These are phyloP conservation scores for Phlebopus sp. DNA, from an alignment of 1,284 basidiomycete genomes.

Conservation along the genomic window DNA sequence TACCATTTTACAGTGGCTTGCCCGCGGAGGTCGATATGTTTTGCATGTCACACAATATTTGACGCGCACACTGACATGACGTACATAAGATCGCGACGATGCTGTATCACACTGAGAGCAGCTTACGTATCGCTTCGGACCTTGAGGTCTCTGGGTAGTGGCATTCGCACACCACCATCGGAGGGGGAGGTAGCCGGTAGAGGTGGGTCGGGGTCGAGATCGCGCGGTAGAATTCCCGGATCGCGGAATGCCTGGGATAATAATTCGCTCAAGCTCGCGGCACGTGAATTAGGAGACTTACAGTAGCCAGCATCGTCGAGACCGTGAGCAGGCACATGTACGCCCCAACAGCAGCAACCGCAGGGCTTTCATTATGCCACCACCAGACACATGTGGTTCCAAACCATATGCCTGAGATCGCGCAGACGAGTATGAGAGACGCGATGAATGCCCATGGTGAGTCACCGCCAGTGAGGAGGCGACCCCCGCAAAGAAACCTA, in stretches of 20 bases:
- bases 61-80: constrained; percentile 63
- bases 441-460: constrained; percentile 73
- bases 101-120: constrained; percentile 6
- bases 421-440: constrained; percentile 59
- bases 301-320: constrained; percentile 74
- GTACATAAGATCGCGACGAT: neutral
- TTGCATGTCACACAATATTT: constrained; percentile 91
- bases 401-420: constrained; percentile 76
- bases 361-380: constrained; percentile 75
- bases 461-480: constrained; percentile 81
- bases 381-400: constrained; percentile 84
- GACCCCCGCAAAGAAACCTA: constrained; percentile 72
- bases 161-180: constrained; percentile 57
- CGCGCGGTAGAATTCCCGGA: constrained; percentile 85
- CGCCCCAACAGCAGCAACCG: constrained; percentile 70
- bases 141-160: constrained; percentile 78
- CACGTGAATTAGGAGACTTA: constrained; percentile 37
- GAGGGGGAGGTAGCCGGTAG: constrained; percentile 58
- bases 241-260: constrained; percentile 67
- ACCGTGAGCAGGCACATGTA: constrained; percentile 79
- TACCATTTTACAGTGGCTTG: constrained; percentile 91
- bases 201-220: constrained; percentile 82
- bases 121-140: constrained; percentile 76
- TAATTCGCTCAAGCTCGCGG: neutral
- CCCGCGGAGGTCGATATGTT: constrained; percentile 86